Percentiles rank a stretch among this genome's conserved stretches.
These are phyloP conservation scores for Moniliophthora roreri DNA, from an alignment of 1,284 basidiomycete genomes.

Conservation along the genomic window DNA sequence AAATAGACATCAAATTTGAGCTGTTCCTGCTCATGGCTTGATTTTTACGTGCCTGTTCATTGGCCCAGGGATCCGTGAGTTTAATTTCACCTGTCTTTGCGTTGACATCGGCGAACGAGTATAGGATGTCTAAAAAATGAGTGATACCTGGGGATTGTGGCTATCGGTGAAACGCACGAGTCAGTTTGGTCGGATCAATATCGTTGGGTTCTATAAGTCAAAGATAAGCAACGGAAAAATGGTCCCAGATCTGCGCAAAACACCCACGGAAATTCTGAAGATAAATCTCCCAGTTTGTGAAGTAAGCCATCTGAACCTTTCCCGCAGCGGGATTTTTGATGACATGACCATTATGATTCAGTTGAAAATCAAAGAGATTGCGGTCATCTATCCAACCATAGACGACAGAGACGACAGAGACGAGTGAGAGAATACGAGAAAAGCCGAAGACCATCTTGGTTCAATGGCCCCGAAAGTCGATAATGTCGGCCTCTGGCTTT, in stretches of 20 bases:
- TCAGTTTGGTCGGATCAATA: slow-evolving; percentile 52
- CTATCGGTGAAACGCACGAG: slow-evolving; percentile 37
- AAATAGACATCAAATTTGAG: not conserved
- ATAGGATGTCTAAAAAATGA: slow-evolving; percentile 67
- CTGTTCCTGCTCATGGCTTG: too few species aligned
- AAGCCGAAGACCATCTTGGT: too few species aligned
- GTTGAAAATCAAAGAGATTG: slow-evolving; percentile 35
- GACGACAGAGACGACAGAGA: slow-evolving; percentile 30
- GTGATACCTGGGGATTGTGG: not conserved
- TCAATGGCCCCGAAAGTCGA: too few species aligned
- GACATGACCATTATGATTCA: slow-evolving; percentile 36
- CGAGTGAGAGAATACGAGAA: slow-evolving; percentile 4
- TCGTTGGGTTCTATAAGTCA: slow-evolving; percentile 41
- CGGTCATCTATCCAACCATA: slow-evolving; percentile 47
- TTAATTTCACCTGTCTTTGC: slow-evolving; percentile 63
- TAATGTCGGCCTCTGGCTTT: too few species aligned
- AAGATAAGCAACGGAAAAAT: slow-evolving; percentile 5
- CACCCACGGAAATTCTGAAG: slow-evolving; percentile 72
- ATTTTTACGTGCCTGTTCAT: slow-evolving; percentile 60
- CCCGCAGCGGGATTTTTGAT: slow-evolving; percentile 45
- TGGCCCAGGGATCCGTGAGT: slow-evolving; percentile 82
- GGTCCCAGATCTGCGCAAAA: not conserved
- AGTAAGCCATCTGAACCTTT: slow-evolving; percentile 61
- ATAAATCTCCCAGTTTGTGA: slow-evolving; percentile 75
- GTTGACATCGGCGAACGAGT: slow-evolving; percentile 82